Percentiles rank a stretch among this genome's conserved stretches.
These are phyloP conservation scores for Penicillium dipodomyicola DNA, from an alignment of 495 filamentous ascomycete genomes.

Conservation along the genomic window DNA sequence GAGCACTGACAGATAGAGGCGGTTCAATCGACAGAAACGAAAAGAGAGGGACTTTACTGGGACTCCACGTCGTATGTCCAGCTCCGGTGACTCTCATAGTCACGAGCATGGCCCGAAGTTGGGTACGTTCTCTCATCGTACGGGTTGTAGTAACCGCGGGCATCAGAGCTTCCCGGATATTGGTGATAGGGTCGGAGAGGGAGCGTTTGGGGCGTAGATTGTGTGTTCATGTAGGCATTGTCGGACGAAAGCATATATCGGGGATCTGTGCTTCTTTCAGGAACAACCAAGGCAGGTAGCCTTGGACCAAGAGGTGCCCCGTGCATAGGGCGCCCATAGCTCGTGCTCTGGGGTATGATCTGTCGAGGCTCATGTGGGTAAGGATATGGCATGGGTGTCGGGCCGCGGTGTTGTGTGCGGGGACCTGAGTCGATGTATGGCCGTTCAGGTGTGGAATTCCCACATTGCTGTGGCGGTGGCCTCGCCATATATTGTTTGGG, in stretches of 20 bases:
- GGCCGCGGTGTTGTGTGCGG: slow-evolving; percentile 12
- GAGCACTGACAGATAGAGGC: slow-evolving; percentile 22
- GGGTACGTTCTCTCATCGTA: slow-evolving; percentile 31
- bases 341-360: slow-evolving; percentile 13
- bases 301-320: slow-evolving; percentile 17
- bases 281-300: slow-evolving; percentile 18
- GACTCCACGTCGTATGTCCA: slow-evolving; percentile 40
- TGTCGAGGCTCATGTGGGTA: slow-evolving; percentile 27
- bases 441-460: slow-evolving; percentile 21
- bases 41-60: slow-evolving; percentile 38
- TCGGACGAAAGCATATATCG: slow-evolving; percentile 30
- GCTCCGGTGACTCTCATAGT: slow-evolving; percentile 27
- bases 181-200: slow-evolving; percentile 19
- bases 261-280: slow-evolving; percentile 24
- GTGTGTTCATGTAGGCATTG: slow-evolving; percentile 21
- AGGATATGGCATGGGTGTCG: slow-evolving; percentile 20
- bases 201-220: slow-evolving; percentile 25
- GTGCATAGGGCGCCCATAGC: slow-evolving; percentile 21
- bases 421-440: slow-evolving; percentile 13
- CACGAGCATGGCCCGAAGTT: slow-evolving; percentile 22
- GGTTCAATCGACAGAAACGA: slow-evolving; percentile 19
- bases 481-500: slow-evolving; percentile 26
- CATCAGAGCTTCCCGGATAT: slow-evolving; percentile 16
- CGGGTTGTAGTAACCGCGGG: slow-evolving; percentile 17
- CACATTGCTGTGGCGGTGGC: slow-evolving; percentile 26